phyloP scores from a whole-genome alignment of 108 stramenopile genomes.

The Aurantiochytrium sp. region DNA sequence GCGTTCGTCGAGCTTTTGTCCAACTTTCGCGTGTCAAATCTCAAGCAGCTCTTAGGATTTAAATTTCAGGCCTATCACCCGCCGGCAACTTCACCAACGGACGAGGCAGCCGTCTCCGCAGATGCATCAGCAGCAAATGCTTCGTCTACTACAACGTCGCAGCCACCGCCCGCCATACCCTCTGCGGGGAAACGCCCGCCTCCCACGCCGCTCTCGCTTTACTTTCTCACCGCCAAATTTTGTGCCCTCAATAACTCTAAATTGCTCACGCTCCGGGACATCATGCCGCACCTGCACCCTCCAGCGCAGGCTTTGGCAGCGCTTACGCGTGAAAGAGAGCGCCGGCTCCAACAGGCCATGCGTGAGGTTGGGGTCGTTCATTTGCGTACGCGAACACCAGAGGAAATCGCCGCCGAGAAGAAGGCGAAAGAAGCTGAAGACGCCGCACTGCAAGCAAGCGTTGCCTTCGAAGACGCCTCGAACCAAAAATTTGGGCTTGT shows the following conservation, averaged over 20 bases:
- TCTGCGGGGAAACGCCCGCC: not conserved
- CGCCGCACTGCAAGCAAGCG: not conserved
- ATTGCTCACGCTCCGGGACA: not conserved
- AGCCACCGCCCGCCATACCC: too few species aligned
- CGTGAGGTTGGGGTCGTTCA: not conserved
- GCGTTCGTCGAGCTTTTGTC: not conserved
- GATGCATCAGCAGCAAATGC: not conserved
- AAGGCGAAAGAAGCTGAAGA: not conserved
- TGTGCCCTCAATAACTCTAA: not conserved
- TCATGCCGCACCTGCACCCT: constrained; percentile 3
- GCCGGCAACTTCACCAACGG: not conserved
- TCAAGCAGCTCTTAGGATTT: constrained; percentile 7
- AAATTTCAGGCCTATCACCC: constrained; percentile 3
- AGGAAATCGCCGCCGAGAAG: not conserved
- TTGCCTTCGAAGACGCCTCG: not conserved
- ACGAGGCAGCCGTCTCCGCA: not conserved
- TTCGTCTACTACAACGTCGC: not conserved
- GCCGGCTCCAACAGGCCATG: not conserved
- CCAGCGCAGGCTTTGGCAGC: not conserved
- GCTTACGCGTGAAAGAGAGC: not conserved
- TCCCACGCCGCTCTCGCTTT: not conserved
- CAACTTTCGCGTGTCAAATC: not conserved
- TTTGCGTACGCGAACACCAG: not conserved
- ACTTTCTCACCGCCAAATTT: not conserved
- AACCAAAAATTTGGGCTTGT: not conserved